Evolutionary conservation across 2,329 filamentous ascomycete species (phyloP).

Genomic region (Monilinia polystroma): DNA sequence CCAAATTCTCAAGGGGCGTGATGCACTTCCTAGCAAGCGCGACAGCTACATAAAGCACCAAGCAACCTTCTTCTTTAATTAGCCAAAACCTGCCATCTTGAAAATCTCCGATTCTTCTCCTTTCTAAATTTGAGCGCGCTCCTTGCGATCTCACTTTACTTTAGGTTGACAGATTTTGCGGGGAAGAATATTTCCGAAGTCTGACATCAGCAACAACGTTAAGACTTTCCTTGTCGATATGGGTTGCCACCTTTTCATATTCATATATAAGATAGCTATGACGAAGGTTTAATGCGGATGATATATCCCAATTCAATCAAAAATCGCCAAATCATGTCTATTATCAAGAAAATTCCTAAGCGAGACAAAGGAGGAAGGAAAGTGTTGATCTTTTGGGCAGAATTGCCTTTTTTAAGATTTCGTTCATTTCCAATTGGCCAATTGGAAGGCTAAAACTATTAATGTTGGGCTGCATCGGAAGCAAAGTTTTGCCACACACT

Average conservation of each 20-base stretch:
- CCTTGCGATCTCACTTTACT: too few species aligned
- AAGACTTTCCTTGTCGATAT: not conserved
- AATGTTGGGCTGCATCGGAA: not conserved
- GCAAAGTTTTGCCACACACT: constrained; percentile 3
- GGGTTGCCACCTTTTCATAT: not conserved
- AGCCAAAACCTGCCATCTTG: too few species aligned
- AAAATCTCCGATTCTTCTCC: too few species aligned
- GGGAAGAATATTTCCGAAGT: too few species aligned
- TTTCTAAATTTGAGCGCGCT: too few species aligned
- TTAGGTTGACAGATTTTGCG: not conserved
- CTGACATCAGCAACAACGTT: not conserved
- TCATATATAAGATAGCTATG: not conserved
- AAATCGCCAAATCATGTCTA: not conserved
- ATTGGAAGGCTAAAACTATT: not conserved
- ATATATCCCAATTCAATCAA: not conserved
- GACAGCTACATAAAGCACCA: too few species aligned
- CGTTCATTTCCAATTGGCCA: not conserved
- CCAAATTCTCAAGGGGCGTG: too few species aligned
- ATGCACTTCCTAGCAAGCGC: too few species aligned
- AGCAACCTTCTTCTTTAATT: too few species aligned
- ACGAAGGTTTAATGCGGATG: not conserved
- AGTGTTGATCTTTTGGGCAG: not conserved
- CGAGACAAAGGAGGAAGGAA: not conserved
- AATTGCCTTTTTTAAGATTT: not conserved
- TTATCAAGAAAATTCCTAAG: constrained; percentile 1